Percentiles rank a stretch among this genome's conserved stretches.
Evolutionary conservation across 2,329 filamentous ascomycete genomes (phyloP).

Genomic region (Diaporthe amygdali): DNA sequence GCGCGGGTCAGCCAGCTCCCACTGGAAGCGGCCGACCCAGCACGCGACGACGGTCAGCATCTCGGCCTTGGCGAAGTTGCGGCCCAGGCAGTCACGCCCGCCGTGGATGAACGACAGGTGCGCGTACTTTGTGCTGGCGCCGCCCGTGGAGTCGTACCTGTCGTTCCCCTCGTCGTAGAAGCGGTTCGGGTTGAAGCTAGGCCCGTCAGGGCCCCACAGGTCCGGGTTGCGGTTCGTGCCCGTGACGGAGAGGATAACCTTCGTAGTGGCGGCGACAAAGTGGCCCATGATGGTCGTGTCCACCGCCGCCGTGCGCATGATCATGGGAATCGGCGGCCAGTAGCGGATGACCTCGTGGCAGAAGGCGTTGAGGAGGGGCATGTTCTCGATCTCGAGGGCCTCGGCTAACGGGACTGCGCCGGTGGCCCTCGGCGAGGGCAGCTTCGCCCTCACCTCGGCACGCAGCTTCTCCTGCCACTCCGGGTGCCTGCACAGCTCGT

Average conservation of each 20-base stretch:
- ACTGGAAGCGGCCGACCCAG: neutral
- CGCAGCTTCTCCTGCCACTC: slow-evolving; percentile 64
- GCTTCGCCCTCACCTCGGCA: slow-evolving; percentile 58
- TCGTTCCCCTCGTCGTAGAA: slow-evolving; percentile 47
- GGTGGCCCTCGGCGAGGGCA: slow-evolving; percentile 39
- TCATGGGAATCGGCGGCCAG: slow-evolving; percentile 28
- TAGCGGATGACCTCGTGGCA: slow-evolving; percentile 22
- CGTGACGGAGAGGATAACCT: slow-evolving; percentile 66
- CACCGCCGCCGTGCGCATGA: slow-evolving; percentile 24
- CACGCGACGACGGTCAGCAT: slow-evolving; percentile 59
- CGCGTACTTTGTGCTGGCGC: slow-evolving; percentile 55
- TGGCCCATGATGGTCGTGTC: slow-evolving; percentile 53
- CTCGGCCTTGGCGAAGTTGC: slow-evolving; percentile 73
- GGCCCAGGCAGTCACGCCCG: slow-evolving; percentile 59
- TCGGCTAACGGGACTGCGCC: neutral
- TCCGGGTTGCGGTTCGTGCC: slow-evolving; percentile 66
- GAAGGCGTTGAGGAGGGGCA: slow-evolving; percentile 1
- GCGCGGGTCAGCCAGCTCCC: neutral
- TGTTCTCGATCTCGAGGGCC: slow-evolving; percentile 2
- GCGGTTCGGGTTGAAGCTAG: slow-evolving; percentile 65
- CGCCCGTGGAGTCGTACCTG: slow-evolving; percentile 36
- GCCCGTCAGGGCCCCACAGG: slow-evolving; percentile 67
- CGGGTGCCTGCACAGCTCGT: slow-evolving; percentile 64
- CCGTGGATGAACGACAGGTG: slow-evolving; percentile 63
- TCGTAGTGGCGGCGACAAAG: slow-evolving; percentile 63